Conservation (phyloP, 768 basidiomycete genomes). For the Psilocybe cubensis region DNA sequence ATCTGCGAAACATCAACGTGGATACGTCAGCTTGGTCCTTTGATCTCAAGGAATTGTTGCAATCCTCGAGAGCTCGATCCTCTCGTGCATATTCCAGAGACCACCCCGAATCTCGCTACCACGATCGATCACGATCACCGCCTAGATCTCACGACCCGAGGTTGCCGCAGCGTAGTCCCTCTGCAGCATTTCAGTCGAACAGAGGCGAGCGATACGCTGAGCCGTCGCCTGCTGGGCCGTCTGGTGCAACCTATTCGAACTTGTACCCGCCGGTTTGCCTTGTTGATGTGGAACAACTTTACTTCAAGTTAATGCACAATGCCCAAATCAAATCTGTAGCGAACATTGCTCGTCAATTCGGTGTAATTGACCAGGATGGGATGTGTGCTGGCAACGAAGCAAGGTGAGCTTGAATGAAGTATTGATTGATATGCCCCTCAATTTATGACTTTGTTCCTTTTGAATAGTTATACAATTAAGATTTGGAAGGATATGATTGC, state of each 20-base stretch:
- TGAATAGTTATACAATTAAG: constrained; percentile 41
- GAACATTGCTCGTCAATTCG: constrained; percentile 37
- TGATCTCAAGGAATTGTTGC: constrained; percentile 41
- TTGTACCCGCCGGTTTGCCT: constrained; percentile 37
- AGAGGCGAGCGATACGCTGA: neutral
- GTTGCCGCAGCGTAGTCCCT: neutral
- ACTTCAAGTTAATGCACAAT: constrained; percentile 41
- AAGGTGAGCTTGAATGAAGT: constrained; percentile 34
- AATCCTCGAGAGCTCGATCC: constrained; percentile 5
- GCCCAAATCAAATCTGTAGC: constrained; percentile 20
- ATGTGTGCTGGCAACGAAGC: constrained; percentile 59
- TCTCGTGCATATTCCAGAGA: neutral
- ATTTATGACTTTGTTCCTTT: neutral
- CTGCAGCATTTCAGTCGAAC: neutral
- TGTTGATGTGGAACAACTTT: constrained; percentile 44
- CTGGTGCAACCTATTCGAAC: neutral
- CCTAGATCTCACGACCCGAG: constrained; percentile 2
- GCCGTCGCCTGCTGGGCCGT: neutral
- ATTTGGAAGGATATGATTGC: constrained; percentile 53
- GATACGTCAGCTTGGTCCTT: constrained; percentile 43
- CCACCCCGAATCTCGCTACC: neutral
- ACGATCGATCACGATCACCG: constrained; percentile 15
- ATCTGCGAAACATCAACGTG: constrained; percentile 44
- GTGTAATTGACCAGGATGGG: constrained; percentile 32
- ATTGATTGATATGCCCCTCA: neutral